These are phyloP conservation scores for Nannochloropsis salina DNA, from an alignment of 108 stramenopile genomes.

Conservation along the genomic window DNA sequence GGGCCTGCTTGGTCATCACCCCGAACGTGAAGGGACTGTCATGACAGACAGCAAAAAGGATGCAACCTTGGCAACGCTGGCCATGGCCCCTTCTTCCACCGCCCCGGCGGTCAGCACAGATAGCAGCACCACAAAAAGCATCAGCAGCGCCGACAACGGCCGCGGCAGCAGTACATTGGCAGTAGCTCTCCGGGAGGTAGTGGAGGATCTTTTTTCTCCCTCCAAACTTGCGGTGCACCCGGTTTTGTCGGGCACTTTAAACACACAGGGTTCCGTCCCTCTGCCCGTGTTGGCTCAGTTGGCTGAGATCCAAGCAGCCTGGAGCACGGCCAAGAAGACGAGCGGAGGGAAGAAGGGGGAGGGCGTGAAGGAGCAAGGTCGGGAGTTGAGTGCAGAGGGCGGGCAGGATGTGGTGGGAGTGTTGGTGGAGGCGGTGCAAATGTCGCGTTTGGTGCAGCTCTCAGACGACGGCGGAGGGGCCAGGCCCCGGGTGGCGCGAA, in stretches of 20 bases:
- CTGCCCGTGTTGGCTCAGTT: not conserved
- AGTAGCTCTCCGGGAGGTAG: not conserved
- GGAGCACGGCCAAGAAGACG: not conserved
- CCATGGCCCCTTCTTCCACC: not conserved
- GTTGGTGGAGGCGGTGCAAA: not conserved
- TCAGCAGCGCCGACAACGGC: not conserved
- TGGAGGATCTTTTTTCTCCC: not conserved
- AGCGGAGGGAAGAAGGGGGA: not conserved
- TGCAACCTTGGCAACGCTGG: not conserved
- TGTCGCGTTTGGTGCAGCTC: not conserved
- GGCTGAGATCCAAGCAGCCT: not conserved
- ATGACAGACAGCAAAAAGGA: not conserved
- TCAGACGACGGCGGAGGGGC: not conserved
- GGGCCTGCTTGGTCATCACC: too few species aligned
- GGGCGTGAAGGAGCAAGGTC: not conserved
- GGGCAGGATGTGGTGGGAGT: not conserved
- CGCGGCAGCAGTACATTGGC: not conserved
- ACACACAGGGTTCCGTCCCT: not conserved
- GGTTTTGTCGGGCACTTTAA: not conserved
- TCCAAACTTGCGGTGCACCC: not conserved
- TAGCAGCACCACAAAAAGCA: slow-evolving; percentile 12
- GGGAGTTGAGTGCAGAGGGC: not conserved
- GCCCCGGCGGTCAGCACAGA: not conserved
- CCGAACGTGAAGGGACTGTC: not conserved
- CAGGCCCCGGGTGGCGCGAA: not conserved